Conservation (phyloP, 2,329 filamentous ascomycete genomes). For the Fusarium sp. region DNA sequence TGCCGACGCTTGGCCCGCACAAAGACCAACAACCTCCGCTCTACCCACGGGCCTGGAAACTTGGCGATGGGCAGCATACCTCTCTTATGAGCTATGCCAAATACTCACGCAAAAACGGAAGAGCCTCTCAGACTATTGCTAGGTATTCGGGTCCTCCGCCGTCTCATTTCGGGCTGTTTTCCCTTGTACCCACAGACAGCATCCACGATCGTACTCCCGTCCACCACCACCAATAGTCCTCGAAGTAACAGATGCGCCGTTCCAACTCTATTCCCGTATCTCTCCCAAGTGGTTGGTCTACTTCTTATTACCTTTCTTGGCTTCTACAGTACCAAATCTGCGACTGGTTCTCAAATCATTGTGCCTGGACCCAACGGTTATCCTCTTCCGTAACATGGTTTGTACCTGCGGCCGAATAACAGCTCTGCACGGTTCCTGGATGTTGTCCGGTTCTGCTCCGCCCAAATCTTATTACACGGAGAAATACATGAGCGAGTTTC, state of each 20-base stretch:
- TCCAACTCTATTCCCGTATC: conserved; percentile 29
- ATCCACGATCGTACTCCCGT: conserved; percentile 5
- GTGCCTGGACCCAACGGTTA: conserved; percentile 8
- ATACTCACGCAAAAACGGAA: neutral
- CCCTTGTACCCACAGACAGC: conserved; percentile 2
- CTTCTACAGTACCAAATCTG: neutral
- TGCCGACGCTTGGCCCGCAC: neutral
- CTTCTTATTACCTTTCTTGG: conserved; percentile 1
- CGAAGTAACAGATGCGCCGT: conserved; percentile 10
- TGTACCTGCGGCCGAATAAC: conserved; percentile 1
- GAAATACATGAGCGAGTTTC: neutral
- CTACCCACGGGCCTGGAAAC: neutral
- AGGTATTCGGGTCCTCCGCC: conserved; percentile 26
- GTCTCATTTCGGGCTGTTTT: neutral
- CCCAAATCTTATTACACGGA: neutral
- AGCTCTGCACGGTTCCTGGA: conserved; percentile 4
- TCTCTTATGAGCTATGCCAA: neutral
- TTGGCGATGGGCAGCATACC: neutral
- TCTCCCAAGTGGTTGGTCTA: neutral
- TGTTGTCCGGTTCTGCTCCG: conserved; percentile 1
- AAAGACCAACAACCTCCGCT: neutral
- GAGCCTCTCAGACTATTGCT: neutral
- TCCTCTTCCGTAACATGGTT: neutral
- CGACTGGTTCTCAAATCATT: neutral
- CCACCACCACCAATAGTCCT: conserved; percentile 28